These are phyloP conservation scores for Mycena indigotica DNA, from an alignment of 768 basidiomycete species.

Conservation along the genomic window DNA sequence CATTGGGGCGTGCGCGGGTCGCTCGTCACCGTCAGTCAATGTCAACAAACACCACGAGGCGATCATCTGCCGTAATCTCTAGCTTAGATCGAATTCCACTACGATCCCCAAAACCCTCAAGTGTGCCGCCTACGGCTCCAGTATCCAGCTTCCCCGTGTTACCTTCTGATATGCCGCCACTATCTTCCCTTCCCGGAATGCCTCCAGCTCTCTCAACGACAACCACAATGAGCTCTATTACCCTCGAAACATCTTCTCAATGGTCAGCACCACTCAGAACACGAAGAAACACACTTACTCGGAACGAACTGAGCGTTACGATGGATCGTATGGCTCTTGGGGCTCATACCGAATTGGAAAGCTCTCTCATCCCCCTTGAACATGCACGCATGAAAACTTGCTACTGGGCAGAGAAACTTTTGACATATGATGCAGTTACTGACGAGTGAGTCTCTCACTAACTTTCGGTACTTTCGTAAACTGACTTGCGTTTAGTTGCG, in stretches of 20 bases:
- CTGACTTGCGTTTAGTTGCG: conserved; percentile 33
- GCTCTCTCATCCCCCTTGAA: conserved; percentile 44
- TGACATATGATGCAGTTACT: conserved; percentile 47
- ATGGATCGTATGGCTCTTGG: conserved; percentile 72
- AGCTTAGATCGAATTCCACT: conserved; percentile 41
- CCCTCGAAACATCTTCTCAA: conserved; percentile 37
- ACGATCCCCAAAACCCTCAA: conserved; percentile 37
- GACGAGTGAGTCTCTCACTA: conserved; percentile 49
- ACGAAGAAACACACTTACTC: conserved; percentile 47
- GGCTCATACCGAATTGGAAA: conserved; percentile 48
- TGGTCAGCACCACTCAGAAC: conserved; percentile 33
- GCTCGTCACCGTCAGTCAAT: conserved; percentile 47
- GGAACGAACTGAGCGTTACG: conserved; percentile 59
- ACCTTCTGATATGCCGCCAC: conserved; percentile 44
- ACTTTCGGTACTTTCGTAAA: conserved; percentile 6
- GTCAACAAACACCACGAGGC: conserved; percentile 36
- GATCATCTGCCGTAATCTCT: conserved; percentile 40
- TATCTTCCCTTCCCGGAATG: conserved; percentile 55
- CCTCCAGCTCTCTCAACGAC: conserved; percentile 54
- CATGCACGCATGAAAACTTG: conserved; percentile 69
- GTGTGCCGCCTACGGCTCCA: conserved; percentile 36
- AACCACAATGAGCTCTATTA: conserved; percentile 54
- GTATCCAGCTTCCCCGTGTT: conserved; percentile 43
- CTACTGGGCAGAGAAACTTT: conserved; percentile 71
- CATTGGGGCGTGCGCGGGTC: conserved; percentile 32